phyloP scores from a whole-genome alignment of 805 yeast species.

The Ascoidea rubescens region DNA sequence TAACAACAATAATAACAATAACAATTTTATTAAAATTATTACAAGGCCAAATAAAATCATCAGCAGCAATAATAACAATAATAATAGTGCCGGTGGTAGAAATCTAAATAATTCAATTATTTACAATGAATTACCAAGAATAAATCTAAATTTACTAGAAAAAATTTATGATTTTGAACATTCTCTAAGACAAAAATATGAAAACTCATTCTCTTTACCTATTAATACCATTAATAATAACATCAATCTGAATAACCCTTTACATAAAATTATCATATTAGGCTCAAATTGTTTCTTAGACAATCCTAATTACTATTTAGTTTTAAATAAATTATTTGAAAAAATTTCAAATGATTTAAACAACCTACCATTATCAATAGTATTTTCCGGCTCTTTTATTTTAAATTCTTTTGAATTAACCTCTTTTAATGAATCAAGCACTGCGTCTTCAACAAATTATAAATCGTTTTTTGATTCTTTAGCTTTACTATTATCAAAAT shows the following conservation, averaged over 20 bases:
- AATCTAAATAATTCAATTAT: slow-evolving; percentile 3
- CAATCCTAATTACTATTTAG: slow-evolving; percentile 41
- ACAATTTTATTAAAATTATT: too few species aligned
- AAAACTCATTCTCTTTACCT: not conserved
- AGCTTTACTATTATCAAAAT: slow-evolving; percentile 48
- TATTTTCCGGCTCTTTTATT: slow-evolving; percentile 72
- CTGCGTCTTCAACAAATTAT: slow-evolving; percentile 39
- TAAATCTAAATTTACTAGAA: not conserved
- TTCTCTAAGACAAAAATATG: not conserved
- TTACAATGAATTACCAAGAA: slow-evolving; percentile 1
- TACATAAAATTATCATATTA: slow-evolving; percentile 48
- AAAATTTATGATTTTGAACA: not conserved
- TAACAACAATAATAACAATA: too few species aligned
- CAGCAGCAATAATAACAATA: slow-evolving; percentile 17
- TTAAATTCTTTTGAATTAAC: slow-evolving; percentile 51
- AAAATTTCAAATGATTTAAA: slow-evolving; percentile 34
- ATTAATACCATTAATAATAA: too few species aligned
- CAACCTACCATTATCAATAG: slow-evolving; percentile 46
- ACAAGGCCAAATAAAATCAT: too few species aligned
- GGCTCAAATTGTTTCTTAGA: slow-evolving; percentile 70
- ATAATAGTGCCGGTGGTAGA: too few species aligned
- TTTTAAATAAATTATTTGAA: slow-evolving; percentile 46
- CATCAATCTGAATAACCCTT: not conserved
- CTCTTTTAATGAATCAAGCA: slow-evolving; percentile 34
- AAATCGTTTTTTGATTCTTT: slow-evolving; percentile 61